Evolutionary conservation across 176 grass and related monocot species (phyloP).

Genomic region (Elaeis guineensis): DNA sequence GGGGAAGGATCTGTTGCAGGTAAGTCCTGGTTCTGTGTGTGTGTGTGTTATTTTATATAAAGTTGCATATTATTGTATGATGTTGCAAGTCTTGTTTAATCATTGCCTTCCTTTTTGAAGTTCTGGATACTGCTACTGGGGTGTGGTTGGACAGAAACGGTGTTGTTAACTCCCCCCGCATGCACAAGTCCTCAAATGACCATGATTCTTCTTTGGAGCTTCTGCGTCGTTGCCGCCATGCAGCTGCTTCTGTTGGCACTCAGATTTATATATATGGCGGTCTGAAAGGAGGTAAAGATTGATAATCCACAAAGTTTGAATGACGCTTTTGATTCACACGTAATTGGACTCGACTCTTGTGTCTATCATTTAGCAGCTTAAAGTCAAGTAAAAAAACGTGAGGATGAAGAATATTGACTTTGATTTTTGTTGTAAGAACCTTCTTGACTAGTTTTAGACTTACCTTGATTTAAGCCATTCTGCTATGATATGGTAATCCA

Average conservation of each 20-base stretch:
- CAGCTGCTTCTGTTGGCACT: conserved; percentile 69
- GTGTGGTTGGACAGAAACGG: conserved; percentile 98
- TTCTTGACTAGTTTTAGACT: too few relatives aligned
- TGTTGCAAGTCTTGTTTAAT: too few relatives aligned
- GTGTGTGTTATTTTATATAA: background rate
- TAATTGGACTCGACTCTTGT: too few relatives aligned
- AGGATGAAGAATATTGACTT: too few relatives aligned
- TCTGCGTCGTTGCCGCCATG: conserved; percentile 93
- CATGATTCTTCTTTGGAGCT: conserved; percentile 78
- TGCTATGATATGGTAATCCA: too few relatives aligned
- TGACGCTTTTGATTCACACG: background rate
- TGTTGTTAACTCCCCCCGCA: conserved; percentile 61
- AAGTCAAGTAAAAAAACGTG: too few relatives aligned
- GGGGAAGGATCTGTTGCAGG: conserved; percentile 81
- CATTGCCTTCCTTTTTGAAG: conserved; percentile 35
- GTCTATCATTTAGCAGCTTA: too few relatives aligned
- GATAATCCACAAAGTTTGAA: background rate
- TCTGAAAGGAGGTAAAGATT: conserved; percentile 79
- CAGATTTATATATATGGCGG: conserved; percentile 89
- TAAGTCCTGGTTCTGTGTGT: conserved; percentile 22
- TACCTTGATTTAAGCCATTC: too few relatives aligned
- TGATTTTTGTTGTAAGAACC: too few relatives aligned
- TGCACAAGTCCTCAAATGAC: conserved; percentile 68
- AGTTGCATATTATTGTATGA: too few relatives aligned
- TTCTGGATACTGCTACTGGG: conserved; percentile 98